Conservation (phyloP, 495 filamentous ascomycete genomes). For the Parathielavia appendiculata region DNA sequence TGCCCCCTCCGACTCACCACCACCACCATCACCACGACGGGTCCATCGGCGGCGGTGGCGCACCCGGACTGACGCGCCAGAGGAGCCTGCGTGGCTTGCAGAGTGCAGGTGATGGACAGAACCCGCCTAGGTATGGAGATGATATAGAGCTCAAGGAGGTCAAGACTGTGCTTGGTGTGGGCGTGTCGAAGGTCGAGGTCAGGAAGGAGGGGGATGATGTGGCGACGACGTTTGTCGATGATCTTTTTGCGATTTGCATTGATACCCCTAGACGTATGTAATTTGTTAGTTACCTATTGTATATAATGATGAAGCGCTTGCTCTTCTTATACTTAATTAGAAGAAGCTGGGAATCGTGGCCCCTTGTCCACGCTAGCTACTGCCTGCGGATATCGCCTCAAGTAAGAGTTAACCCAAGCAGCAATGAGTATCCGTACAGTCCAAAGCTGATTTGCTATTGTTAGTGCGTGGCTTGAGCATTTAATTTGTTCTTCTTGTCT, state of each 20-base stretch:
- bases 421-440: no score
- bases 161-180: slow-evolving; percentile 11
- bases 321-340: no score
- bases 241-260: slow-evolving; percentile 34
- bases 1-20: background rate
- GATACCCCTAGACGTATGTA: slow-evolving; percentile 21
- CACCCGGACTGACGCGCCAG: background rate
- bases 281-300: background rate
- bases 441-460: no score
- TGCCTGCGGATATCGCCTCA: no score
- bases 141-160: slow-evolving; percentile 17
- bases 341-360: no score
- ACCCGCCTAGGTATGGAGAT: slow-evolving; percentile 8
- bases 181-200: slow-evolving; percentile 21
- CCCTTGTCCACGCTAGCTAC: no score
- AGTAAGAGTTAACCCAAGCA: no score
- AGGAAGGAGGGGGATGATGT: slow-evolving; percentile 24
- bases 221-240: slow-evolving; percentile 38
- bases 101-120: background rate
- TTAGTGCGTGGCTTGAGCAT: no score
- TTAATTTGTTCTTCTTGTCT: no score
- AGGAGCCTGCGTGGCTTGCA: slow-evolving; percentile 1
- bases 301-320: background rate
- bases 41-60: background rate
- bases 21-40: background rate